phyloP scores from a whole-genome alignment of 2,329 filamentous ascomycete species.

The Decorospora gaudefroyi region DNA sequence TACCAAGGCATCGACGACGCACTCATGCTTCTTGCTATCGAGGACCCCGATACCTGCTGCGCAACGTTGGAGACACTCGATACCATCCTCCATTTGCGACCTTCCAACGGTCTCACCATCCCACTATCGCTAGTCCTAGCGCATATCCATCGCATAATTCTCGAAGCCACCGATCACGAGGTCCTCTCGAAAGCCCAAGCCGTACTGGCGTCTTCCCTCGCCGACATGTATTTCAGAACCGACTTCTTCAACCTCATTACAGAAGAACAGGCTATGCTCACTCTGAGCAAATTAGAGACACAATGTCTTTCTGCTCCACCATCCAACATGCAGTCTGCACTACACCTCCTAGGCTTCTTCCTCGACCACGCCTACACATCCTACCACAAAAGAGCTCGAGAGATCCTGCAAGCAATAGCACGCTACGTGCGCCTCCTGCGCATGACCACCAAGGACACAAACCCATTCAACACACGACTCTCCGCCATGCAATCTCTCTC shows the following conservation, averaged over 20 bases:
- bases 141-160: constrained; percentile 26
- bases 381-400: constrained; percentile 6
- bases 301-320: constrained; percentile 38
- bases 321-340: constrained; percentile 38
- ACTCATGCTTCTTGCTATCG: constrained; percentile 26
- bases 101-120: constrained; percentile 14
- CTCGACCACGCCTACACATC: constrained; percentile 31
- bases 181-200: constrained; percentile 38
- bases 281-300: constrained; percentile 29
- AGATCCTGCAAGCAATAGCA: constrained; percentile 16
- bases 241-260: constrained; percentile 28
- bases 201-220: constrained; percentile 31
- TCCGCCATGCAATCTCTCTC: constrained; percentile 62
- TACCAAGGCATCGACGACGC: constrained; percentile 33
- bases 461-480: constrained; percentile 66
- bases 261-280: constrained; percentile 18
- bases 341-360: constrained; percentile 41
- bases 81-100: constrained; percentile 19
- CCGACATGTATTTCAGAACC: constrained; percentile 1
- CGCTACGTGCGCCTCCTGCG: constrained; percentile 40
- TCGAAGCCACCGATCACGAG: constrained; percentile 30
- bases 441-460: constrained; percentile 40
- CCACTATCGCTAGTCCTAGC: constrained; percentile 27
- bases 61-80: constrained; percentile 30
- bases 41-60: constrained; percentile 37